Evolutionary conservation across 192 early-diverging fungal genomes (phyloP).

Genomic region (Coemansia sp.): DNA sequence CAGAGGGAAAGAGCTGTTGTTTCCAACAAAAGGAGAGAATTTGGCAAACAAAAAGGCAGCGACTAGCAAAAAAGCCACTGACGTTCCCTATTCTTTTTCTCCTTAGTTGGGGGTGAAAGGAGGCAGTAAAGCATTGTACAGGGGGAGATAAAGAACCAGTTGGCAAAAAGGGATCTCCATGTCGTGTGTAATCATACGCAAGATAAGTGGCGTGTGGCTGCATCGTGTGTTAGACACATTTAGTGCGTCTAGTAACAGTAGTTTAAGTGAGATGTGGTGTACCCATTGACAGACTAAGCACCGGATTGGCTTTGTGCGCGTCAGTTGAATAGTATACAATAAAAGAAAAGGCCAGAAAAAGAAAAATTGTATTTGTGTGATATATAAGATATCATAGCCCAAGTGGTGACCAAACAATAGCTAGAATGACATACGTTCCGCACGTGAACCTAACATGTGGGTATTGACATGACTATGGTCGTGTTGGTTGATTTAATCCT

Average conservation of each 20-base stretch:
- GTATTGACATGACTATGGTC: background rate
- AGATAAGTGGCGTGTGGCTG: background rate
- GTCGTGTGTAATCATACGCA: background rate
- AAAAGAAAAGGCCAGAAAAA: background rate
- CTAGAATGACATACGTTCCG: background rate
- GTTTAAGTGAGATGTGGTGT: background rate
- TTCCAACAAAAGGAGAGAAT: background rate
- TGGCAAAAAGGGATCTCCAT: background rate
- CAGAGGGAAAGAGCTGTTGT: background rate
- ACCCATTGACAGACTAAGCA: background rate
- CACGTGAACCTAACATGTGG: constrained; percentile 1
- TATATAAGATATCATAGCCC: background rate
- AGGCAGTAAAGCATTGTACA: constrained; percentile 10
- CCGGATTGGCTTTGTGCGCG: background rate
- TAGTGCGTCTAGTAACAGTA: background rate
- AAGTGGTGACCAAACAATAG: background rate
- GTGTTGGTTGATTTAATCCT: background rate
- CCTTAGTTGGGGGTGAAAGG: background rate
- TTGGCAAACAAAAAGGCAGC: background rate
- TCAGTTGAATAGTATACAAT: background rate
- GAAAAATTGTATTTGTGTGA: too few relatives aligned
- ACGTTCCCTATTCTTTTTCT: background rate
- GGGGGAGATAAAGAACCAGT: background rate
- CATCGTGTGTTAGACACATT: background rate
- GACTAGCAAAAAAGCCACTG: background rate